Base-by-base conservation (phyloP, 257 asterid genomes). In the Eucommia ulmoides region DNA sequence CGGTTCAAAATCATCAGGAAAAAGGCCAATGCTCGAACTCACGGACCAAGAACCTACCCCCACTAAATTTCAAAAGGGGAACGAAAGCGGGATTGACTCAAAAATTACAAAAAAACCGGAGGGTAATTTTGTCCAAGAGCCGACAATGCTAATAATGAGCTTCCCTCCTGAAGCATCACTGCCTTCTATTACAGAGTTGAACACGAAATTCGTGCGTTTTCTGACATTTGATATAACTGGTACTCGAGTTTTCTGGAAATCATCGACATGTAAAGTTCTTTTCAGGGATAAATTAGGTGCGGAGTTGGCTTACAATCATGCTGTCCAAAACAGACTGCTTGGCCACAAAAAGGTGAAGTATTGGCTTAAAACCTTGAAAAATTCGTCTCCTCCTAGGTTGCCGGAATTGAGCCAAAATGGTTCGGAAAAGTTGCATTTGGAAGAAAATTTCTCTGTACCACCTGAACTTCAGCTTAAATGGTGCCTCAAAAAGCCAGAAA, bases 151-250 rank as follows among this genome's bases (percentile, higher is more conserved):
- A 48, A 61, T 83, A 25, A 74, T 91, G 93, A 91, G 79, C 74
- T 91, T 91, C 48, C 95, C 93, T 15, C 23, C 77, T 6, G 82
- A 78, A 22, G 83, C 84, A 2, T 54, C 84, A 8, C 85, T 91
- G 24, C 98, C 98, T 1, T 86, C 98, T 1, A 55, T 81, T 15
- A 70, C 84, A 1, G 86, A 86, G 69, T 68, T 91, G 73, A 83
- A 74, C 65, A 96, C 81, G 11, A 89, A 71, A 54, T 89, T 89
- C 35, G 91, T 94, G 2, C 98, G 98, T 41, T 89, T 85, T 55
- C 96, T 96, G 23, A 77, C 93, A 1, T 54, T 91, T 44, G 96
- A 91, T 54, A 83, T 65, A 45, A 55, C 80, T 7, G 83, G 84
- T 48, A 85, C 94, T 24, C 69, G 98, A 55, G 72, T 86, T 23